These are phyloP conservation scores for Xylaria arbuscula DNA, from an alignment of 2,329 filamentous ascomycete genomes.

Conservation along the genomic window DNA sequence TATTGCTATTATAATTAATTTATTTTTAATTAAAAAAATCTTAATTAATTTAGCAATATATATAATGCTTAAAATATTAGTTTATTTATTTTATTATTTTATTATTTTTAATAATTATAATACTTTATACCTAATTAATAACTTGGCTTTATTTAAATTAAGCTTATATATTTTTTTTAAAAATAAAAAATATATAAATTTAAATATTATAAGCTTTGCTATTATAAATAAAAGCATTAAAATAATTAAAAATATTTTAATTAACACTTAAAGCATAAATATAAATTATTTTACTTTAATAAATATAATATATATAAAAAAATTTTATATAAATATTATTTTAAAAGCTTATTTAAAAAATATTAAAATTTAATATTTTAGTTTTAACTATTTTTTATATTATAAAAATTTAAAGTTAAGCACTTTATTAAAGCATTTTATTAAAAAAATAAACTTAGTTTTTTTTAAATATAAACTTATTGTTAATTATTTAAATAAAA, in stretches of 20 bases:
- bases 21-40: not conserved
- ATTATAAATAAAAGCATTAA: not conserved
- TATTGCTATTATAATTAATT: constrained; percentile 1
- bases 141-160: not conserved
- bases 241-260: not conserved
- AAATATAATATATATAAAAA: not conserved
- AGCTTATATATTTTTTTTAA: not conserved
- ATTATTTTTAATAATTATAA: constrained; percentile 10
- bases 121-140: constrained; percentile 11
- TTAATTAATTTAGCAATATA: not conserved
- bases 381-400: not conserved
- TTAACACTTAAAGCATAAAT: not conserved
- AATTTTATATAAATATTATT: constrained; percentile 8
- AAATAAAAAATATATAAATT: not conserved
- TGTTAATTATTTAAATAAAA: not conserved
- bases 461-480: constrained; percentile 17
- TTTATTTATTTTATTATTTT: not conserved
- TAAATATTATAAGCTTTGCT: not conserved
- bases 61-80: not conserved
- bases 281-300: not conserved
- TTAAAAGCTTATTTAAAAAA: constrained; percentile 1
- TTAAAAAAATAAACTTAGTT: constrained; percentile 6
- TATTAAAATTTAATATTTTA: not conserved
- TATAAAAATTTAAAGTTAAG: not conserved
- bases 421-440: not conserved